Evolutionary conservation across 768 basidiomycete genomes (phyloP).

Genomic region (Nidularia sp.): DNA sequence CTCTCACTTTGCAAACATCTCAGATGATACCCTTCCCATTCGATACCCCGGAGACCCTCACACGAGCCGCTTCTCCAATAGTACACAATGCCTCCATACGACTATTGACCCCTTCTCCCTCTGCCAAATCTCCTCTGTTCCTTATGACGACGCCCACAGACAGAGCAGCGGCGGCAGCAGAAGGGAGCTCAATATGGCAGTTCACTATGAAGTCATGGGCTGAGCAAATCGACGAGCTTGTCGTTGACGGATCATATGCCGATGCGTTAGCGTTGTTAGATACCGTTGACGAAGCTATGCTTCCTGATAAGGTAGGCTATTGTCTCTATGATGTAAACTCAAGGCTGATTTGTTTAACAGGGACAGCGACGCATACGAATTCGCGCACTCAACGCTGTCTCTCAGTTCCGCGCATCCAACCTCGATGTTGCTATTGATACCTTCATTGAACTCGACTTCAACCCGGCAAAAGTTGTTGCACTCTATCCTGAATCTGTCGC

Average conservation of each 20-base stretch:
- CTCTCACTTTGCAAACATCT: conserved; percentile 54
- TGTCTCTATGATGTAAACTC: too few relatives aligned
- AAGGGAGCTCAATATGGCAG: conserved; percentile 80
- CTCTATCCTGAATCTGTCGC: conserved; percentile 81
- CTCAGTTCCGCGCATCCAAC: conserved; percentile 63
- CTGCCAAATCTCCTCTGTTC: conserved; percentile 52
- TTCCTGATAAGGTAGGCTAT: conserved; percentile 65
- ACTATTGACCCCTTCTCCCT: conserved; percentile 55
- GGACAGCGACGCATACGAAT: conserved; percentile 54
- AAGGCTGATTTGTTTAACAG: too few relatives aligned
- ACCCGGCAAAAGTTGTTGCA: conserved; percentile 91
- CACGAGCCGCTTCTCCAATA: conserved; percentile 19
- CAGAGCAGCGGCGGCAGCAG: conserved; percentile 52
- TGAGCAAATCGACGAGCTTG: conserved; percentile 82
- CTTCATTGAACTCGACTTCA: conserved; percentile 84
- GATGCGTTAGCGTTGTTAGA: conserved; percentile 82
- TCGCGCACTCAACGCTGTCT: conserved; percentile 72
- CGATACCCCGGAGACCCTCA: conserved; percentile 20
- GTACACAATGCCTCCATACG: conserved; percentile 49
- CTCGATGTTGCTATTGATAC: conserved; percentile 82
- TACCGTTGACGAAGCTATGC: conserved; percentile 50
- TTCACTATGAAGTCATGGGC: conserved; percentile 71
- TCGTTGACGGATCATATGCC: conserved; percentile 59
- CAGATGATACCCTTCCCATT: conserved; percentile 70
- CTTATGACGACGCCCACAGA: conserved; percentile 75